Base-by-base conservation (phyloP, 1,284 basidiomycete genomes). In the Boletus semigastroideus region DNA sequence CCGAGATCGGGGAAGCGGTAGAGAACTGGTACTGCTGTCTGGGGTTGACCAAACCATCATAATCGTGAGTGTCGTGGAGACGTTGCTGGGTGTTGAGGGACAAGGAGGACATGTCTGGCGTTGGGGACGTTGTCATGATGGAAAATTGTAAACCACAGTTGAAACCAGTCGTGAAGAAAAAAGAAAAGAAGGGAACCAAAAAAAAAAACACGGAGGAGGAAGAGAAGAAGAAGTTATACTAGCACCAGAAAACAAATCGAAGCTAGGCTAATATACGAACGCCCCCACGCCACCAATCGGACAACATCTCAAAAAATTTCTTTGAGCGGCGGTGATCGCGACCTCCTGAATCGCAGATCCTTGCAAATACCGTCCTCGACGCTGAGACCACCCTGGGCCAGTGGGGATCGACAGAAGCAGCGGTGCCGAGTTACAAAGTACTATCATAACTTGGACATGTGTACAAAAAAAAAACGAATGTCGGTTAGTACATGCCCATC, bases 31-130 rank as follows among this genome's bases (percentile, higher is more conserved):
- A 88, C 60, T 76, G 63, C 36, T 54, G 83, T 69, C 84, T 81
- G 67, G 67, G 72, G 53, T 74, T 76, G 60, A 59, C 69, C 67
- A 74, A 75, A 72, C 75, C 78, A 69, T 89, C 86, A 73, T 84
- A 88, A 77, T 91, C 89, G 74, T 90, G 90, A 87, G 76, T 73
- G 71, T 90, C 87, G 76, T 90, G 82, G 78, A 87, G 80, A 79
- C 86, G 87, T 82, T 81, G 84, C 72, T 82, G 82, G 56, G 79
- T 75, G 60, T 78, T 78, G 72, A 90, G 80, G 65, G 86, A 84
- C 65, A 91, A 73, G 62, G 84, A 75, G 49, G 86, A 83, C 61
- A 91, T 80, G 74, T 90, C 87, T 57, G 88, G 87, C 40, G 79
- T 75, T 49, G 87, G 82, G 61, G 86, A 83, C 68, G 72, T 82